A percentile compares a stretch with the other conserved stretches of the same genome.
Conservation (phyloP, 2,329 filamentous ascomycete genomes). For the Botrytis deweyae region DNA sequence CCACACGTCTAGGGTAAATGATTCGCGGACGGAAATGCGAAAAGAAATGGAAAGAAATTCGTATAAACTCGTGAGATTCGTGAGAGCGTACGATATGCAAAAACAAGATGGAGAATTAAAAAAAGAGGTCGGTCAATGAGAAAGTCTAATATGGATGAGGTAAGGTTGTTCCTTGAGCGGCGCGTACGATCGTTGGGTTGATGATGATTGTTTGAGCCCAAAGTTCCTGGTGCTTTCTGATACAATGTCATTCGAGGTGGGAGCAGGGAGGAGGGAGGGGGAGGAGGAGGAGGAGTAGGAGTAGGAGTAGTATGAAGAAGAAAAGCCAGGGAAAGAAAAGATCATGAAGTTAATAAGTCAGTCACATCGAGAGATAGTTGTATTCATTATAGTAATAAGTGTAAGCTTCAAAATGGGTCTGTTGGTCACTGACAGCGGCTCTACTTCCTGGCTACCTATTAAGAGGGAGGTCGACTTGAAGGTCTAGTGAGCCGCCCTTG, state of each 20-base stretch:
- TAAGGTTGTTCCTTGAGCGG: constrained; percentile 10
- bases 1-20: neutral
- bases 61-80: constrained; percentile 13
- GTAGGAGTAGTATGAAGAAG: neutral
- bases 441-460: neutral
- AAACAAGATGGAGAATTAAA: neutral
- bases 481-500: constrained; percentile 14
- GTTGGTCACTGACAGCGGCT: constrained; percentile 18
- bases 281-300: neutral
- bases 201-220: neutral
- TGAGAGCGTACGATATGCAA: neutral
- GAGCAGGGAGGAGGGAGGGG: neutral
- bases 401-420: neutral
- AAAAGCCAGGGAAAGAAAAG: neutral
- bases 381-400: neutral
- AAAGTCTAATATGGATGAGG: neutral
- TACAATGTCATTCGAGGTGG: neutral
- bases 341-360: neutral
- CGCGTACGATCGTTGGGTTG: neutral
- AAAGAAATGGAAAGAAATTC: neutral
- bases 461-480: neutral
- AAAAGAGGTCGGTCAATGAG: constrained; percentile 8
- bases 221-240: neutral
- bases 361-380: neutral
- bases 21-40: neutral